Evolutionary conservation across 2,329 filamentous ascomycete species (phyloP).

Genomic region (Hymenoscyphus occultus): DNA sequence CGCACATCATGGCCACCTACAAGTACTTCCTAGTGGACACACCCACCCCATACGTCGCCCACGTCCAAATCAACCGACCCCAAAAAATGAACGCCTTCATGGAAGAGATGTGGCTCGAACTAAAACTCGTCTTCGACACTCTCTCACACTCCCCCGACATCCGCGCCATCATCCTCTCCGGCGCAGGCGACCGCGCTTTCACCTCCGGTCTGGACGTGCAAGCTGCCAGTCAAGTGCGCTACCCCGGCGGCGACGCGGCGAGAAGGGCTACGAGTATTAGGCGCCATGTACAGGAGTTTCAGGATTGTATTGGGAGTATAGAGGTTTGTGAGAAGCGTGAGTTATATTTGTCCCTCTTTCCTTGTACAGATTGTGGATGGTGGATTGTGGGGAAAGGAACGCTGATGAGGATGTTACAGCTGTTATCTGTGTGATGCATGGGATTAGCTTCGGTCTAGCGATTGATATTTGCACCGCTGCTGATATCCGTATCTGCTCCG

Average conservation of each 20-base stretch:
- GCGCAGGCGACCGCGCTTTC: slow-evolving; percentile 79
- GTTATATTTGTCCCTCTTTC: slow-evolving; percentile 33
- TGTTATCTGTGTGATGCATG: slow-evolving; percentile 79
- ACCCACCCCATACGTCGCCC: slow-evolving; percentile 71
- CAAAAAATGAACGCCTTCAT: slow-evolving; percentile 86
- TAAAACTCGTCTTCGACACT: slow-evolving; percentile 66
- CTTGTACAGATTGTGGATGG: background rate
- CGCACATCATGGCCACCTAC: slow-evolving; percentile 25
- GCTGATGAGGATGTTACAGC: slow-evolving; percentile 44
- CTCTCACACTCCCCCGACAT: slow-evolving; percentile 71
- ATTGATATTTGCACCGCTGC: slow-evolving; percentile 70
- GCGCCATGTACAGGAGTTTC: slow-evolving; percentile 73
- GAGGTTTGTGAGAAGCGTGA: slow-evolving; percentile 86
- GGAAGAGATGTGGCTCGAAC: slow-evolving; percentile 81
- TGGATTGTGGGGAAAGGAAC: too few species aligned
- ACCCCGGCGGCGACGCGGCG: slow-evolving; percentile 55
- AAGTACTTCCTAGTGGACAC: slow-evolving; percentile 58
- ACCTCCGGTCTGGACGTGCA: slow-evolving; percentile 82
- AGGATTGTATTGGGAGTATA: slow-evolving; percentile 70
- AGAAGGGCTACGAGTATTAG: slow-evolving; percentile 61
- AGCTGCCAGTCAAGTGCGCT: slow-evolving; percentile 51
- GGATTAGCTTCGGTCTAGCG: slow-evolving; percentile 71
- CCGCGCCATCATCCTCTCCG: slow-evolving; percentile 75
- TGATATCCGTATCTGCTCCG: slow-evolving; percentile 66
- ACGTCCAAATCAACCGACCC: slow-evolving; percentile 87